Evolutionary conservation across 257 asterid species (phyloP), one percentile per base, ranked within the genome.

Genomic region (Plantago elongata): DNA sequence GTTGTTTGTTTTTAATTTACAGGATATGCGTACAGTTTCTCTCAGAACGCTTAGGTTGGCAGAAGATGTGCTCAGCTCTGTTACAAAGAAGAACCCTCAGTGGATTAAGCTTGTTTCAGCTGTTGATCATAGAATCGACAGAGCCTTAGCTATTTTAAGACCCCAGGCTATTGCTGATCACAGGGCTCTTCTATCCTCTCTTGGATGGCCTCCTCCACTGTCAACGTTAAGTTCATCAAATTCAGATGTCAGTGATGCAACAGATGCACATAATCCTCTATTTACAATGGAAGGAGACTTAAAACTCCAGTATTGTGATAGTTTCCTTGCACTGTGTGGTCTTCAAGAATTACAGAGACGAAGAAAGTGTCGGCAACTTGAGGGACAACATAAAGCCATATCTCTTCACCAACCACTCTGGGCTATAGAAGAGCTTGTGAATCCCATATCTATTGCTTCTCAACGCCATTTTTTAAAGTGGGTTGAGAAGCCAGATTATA

Each of bases 81-180:
- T 89, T 17, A 69, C 77, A 57, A 89, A 87, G 80, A 68, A 61
- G 7, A 83, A 82, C 74, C 99, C 99, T 44, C 95, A 79, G 72
- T 93, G 99, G 97, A 65, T 59, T 64, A 80, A 78, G 9, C 97
- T 93, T 65, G 83, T 87, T 68, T 79, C 96, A 62, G 96, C 96
- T 12, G 97, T 83, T 70, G 99, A 93, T 78, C 94, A 93, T 78
- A 83, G 99, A 79, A 84, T 89, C 51, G 99, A 93, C 78, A 79
- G 97, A 74, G 95, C 95, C 72, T 78, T 89, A 61, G 96, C 97
- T 72, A 79, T 86, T 75, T 77, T 93, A 61, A 83, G 99, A 72
- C 99, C 97, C 42, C 97, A 87, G 72, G 94, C 96, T n/a, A 81
- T 93, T 63, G 96, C 97, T 45, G 97, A 89, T 78, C 96, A 93